Evolutionary conservation across 306 rosid genomes (phyloP).

Genomic region (Prunus armeniaca): DNA sequence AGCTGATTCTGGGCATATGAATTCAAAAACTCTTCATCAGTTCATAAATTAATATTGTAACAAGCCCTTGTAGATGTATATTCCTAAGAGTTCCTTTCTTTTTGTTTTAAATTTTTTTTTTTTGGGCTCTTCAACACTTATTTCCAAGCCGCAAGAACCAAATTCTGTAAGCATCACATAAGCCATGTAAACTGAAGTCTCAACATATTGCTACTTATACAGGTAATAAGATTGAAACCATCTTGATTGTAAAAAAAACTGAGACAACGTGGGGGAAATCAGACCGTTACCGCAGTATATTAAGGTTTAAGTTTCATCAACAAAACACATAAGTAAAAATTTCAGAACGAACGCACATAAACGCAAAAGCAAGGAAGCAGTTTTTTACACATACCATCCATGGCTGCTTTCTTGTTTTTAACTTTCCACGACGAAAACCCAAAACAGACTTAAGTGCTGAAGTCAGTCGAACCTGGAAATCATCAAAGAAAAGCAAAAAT

Average conservation of each 20-base stretch:
- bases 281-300: background rate
- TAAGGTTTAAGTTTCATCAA: background rate
- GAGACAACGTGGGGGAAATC: background rate
- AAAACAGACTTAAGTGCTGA: background rate
- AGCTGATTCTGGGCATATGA: background rate
- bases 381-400: conserved; percentile 56
- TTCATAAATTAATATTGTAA: background rate
- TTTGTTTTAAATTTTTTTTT: background rate
- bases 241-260: background rate
- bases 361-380: background rate
- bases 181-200: background rate
- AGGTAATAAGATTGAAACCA: background rate
- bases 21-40: background rate
- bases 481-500: background rate
- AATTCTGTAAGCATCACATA: background rate
- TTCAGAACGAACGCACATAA: background rate
- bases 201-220: background rate
- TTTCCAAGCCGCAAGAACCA: background rate
- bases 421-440: conserved; percentile 19
- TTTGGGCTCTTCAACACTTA: background rate
- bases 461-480: background rate
- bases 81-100: background rate
- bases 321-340: background rate
- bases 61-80: background rate
- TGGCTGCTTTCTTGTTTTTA: conserved; percentile 32